These are phyloP conservation scores for Neoboletus brunneissimus DNA, from an alignment of 768 basidiomycete genomes.

Conservation along the genomic window DNA sequence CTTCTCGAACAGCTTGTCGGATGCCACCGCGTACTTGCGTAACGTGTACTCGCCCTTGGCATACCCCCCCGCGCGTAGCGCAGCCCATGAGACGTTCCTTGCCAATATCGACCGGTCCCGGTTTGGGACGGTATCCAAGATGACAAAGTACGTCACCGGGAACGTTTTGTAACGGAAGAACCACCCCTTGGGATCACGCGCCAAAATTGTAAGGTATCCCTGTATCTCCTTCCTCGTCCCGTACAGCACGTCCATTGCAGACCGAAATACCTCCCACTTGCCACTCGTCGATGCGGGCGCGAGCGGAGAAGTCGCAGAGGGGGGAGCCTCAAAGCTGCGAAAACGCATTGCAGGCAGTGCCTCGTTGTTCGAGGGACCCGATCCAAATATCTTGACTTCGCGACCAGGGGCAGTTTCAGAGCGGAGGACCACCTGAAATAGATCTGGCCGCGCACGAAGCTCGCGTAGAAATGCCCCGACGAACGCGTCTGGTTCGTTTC, in stretches of 20 bases:
- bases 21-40: constrained; percentile 14
- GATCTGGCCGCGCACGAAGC: constrained; percentile 30
- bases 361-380: constrained; percentile 5
- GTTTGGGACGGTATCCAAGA: constrained; percentile 13
- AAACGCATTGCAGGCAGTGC: constrained; percentile 9
- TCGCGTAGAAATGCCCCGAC: constrained; percentile 26
- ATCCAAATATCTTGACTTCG: constrained; percentile 26
- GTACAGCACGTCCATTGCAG: constrained; percentile 23
- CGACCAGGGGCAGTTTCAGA: constrained; percentile 28
- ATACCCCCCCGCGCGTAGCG: constrained; percentile 28
- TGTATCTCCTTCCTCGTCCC: constrained; percentile 2
- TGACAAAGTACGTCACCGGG: constrained; percentile 34
- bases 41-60: constrained; percentile 22
- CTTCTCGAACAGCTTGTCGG: constrained; percentile 18
- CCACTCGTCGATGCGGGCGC: background rate
- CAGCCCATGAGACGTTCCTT: constrained; percentile 14
- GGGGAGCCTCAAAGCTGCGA: constrained; percentile 25
- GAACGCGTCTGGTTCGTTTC: constrained; percentile 28
- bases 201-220: constrained; percentile 10
- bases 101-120: background rate
- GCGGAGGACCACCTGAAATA: constrained; percentile 31
- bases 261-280: constrained; percentile 13
- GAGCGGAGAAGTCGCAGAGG: background rate
- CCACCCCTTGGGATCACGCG: background rate
- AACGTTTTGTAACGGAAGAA: constrained; percentile 33